Evolutionary conservation across 768 basidiomycete species (phyloP).

Genomic region (Mycena indigotica): DNA sequence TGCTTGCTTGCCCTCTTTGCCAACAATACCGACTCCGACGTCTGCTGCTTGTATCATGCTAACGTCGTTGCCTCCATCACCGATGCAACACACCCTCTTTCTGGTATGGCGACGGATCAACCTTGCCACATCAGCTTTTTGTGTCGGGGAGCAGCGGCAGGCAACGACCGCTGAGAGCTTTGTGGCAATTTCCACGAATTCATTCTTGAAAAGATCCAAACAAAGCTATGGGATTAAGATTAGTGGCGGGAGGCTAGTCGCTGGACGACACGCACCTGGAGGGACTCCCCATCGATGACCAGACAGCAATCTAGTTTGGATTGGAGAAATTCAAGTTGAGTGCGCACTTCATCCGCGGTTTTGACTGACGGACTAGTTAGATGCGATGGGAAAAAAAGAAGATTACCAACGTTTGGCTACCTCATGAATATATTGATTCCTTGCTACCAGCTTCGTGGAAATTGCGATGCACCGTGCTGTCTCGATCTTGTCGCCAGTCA

Average conservation of each 20-base stretch:
- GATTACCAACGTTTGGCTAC: conserved; percentile 78
- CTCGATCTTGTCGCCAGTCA: conserved; percentile 99
- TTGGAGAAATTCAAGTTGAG: conserved; percentile 91
- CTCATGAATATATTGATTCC: conserved; percentile 97
- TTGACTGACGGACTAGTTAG: conserved; percentile 59
- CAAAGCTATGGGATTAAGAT: conserved; percentile 63
- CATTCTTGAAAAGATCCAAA: conserved; percentile 84
- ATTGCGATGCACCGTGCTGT: conserved; percentile 98
- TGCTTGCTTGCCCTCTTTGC: conserved; percentile 98
- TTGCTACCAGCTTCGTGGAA: conserved; percentile 91
- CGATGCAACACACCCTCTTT: conserved; percentile 98
- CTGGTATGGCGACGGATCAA: conserved; percentile 88
- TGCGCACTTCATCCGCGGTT: conserved; percentile 77
- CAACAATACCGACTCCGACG: conserved; percentile 97
- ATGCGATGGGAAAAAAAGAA: conserved; percentile 8
- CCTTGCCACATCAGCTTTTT: conserved; percentile 96
- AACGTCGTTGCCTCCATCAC: conserved; percentile 98
- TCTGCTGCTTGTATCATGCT: conserved; percentile 99
- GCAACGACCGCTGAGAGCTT: conserved; percentile 96
- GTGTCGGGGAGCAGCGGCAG: conserved; percentile 97
- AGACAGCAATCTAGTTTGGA: conserved; percentile 96
- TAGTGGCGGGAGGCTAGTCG: background rate
- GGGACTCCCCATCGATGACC: conserved; percentile 96
- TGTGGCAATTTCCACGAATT: conserved; percentile 95
- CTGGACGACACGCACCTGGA: conserved; percentile 62